Evolutionary conservation across 2,329 filamentous ascomycete genomes (phyloP).

Genomic region (Colletotrichum sojae): DNA sequence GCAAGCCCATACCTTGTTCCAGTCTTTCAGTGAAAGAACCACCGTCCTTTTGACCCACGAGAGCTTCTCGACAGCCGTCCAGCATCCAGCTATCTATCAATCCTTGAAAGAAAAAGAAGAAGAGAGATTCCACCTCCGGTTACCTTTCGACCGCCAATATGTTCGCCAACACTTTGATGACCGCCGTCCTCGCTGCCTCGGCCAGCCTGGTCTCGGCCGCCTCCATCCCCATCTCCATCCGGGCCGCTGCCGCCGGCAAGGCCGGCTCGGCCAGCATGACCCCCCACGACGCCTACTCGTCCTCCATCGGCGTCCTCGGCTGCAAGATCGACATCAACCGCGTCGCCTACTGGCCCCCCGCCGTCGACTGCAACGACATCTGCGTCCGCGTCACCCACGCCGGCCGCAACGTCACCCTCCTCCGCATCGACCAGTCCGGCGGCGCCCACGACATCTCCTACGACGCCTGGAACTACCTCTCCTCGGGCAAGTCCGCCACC

Average conservation of each 20-base stretch:
- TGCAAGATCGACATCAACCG: constrained; percentile 74
- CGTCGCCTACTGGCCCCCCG: constrained; percentile 71
- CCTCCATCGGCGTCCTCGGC: constrained; percentile 70
- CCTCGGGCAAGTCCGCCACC: constrained; percentile 63
- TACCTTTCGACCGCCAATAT: constrained; percentile 40
- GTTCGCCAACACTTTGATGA: constrained; percentile 48
- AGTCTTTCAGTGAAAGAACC: constrained; percentile 34
- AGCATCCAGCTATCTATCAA: constrained; percentile 3
- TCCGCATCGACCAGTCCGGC: constrained; percentile 69
- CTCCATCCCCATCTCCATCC: constrained; percentile 43
- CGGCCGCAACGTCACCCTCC: constrained; percentile 68
- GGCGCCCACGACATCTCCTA: constrained; percentile 73
- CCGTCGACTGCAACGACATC: constrained; percentile 68
- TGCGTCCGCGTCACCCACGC: constrained; percentile 68
- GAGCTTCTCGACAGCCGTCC: constrained; percentile 6
- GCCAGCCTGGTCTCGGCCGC: constrained; percentile 46
- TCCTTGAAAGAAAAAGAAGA: neutral
- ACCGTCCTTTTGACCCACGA: constrained; percentile 2
- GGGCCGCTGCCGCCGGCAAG: constrained; percentile 27
- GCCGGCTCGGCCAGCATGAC: constrained; percentile 58
- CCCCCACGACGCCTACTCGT: constrained; percentile 70
- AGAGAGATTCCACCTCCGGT: neutral
- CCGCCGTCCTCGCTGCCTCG: constrained; percentile 49
- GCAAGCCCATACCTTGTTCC: constrained; percentile 26
- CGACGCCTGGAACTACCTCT: constrained; percentile 73